Evolutionary conservation across 1,139 yeast genomes (phyloP).

Genomic region (Diutina mesorugosa): DNA sequence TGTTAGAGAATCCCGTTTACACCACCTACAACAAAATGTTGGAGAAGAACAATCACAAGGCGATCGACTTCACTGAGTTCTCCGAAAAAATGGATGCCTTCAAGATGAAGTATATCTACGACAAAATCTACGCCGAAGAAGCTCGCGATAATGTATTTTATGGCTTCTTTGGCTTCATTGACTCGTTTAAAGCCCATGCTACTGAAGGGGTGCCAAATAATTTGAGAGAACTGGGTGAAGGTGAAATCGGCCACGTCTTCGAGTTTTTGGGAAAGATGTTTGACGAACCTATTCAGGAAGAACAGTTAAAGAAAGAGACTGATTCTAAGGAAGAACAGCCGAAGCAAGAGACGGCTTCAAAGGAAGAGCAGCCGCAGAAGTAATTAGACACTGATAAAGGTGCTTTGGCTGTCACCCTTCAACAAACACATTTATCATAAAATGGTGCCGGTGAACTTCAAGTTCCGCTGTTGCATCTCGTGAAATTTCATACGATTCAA

Average conservation of each 20-base stretch:
- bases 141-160: constrained; percentile 76
- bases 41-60: constrained; percentile 67
- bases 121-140: constrained; percentile 84
- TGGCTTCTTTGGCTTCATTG: constrained; percentile 82
- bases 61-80: constrained; percentile 57
- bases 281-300: background rate
- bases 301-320: background rate
- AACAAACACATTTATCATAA: too few species aligned
- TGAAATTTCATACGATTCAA: background rate
- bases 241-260: constrained; percentile 32
- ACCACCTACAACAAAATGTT: constrained; percentile 70
- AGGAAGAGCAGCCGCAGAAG: background rate
- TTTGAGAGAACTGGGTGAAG: background rate
- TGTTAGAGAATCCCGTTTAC: constrained; percentile 86
- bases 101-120: constrained; percentile 81
- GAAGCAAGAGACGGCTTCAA: background rate
- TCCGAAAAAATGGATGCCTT: constrained; percentile 66
- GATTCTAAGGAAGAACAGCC: background rate
- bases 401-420: too few species aligned
- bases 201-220: constrained; percentile 7
- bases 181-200: constrained; percentile 38
- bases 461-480: background rate
- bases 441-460: too few species aligned
- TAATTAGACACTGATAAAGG: too few species aligned
- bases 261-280: constrained; percentile 55